A percentile compares a stretch with the other conserved stretches of the same genome.
Conservation (phyloP, 1,284 basidiomycete genomes). For the Ustilago nuda region DNA sequence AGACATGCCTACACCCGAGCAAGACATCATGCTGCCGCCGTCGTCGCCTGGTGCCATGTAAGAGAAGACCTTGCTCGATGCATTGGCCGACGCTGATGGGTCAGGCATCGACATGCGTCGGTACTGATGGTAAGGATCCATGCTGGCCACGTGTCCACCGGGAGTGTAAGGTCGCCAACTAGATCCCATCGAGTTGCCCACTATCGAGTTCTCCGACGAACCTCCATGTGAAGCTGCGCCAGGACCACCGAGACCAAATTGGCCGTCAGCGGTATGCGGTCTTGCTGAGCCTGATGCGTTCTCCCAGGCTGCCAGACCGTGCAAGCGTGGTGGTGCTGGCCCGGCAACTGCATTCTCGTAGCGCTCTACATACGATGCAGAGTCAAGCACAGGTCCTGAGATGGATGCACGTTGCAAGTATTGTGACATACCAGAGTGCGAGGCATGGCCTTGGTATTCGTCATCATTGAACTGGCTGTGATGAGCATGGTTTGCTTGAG, state of each 20-base stretch:
- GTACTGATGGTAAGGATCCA: slow-evolving; percentile 34
- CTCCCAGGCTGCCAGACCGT: slow-evolving; percentile 57
- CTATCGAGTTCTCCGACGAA: slow-evolving; percentile 13
- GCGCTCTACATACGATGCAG: slow-evolving; percentile 24
- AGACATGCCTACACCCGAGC: slow-evolving; percentile 14
- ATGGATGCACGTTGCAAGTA: slow-evolving; percentile 57
- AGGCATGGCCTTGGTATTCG: slow-evolving; percentile 22
- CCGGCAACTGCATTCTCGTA: slow-evolving; percentile 21
- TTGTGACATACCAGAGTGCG: slow-evolving; percentile 23
- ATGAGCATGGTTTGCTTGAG: slow-evolving; percentile 17
- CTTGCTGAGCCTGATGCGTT: slow-evolving; percentile 54
- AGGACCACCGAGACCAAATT: slow-evolving; percentile 26
- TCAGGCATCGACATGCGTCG: slow-evolving; percentile 51
- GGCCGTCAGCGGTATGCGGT: slow-evolving; percentile 65
- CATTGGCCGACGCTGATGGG: slow-evolving; percentile 9
- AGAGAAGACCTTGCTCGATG: slow-evolving; percentile 49
- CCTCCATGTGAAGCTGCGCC: slow-evolving; percentile 22
- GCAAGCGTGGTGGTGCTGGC: slow-evolving; percentile 51
- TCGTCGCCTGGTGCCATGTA: slow-evolving; percentile 54
- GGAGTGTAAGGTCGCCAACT: slow-evolving; percentile 41
- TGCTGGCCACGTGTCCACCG: slow-evolving; percentile 10
- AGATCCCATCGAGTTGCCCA: slow-evolving; percentile 10
- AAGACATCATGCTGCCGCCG: slow-evolving; percentile 11
- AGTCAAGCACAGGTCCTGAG: slow-evolving; percentile 54
- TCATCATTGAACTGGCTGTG: slow-evolving; percentile 23